Percentiles rank a stretch among this genome's conserved stretches.
These are phyloP conservation scores for Marvania coccoides DNA, from an alignment of 139 green algal genomes.

Conservation along the genomic window DNA sequence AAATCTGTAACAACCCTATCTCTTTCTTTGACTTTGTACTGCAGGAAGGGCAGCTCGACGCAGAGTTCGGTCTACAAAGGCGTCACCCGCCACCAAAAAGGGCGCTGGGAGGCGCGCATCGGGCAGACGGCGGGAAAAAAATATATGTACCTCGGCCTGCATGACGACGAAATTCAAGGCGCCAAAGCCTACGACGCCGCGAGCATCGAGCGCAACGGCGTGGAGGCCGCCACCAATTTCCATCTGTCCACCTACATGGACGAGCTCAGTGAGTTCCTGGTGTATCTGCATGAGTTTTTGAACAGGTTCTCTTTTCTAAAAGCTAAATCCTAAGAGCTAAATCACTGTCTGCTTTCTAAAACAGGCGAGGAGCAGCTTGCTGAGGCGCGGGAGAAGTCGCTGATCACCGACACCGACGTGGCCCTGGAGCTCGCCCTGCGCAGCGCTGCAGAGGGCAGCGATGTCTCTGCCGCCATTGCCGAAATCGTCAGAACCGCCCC, in stretches of 20 bases:
- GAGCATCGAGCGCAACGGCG: slow-evolving; percentile 40
- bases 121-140: slow-evolving; percentile 19
- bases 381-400: background rate
- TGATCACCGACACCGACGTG: background rate
- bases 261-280: slow-evolving; percentile 15
- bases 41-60: slow-evolving; percentile 36
- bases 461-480: background rate
- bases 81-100: slow-evolving; percentile 71
- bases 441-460: background rate
- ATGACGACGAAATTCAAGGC: slow-evolving; percentile 53
- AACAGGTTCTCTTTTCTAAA: too few species aligned
- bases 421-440: background rate
- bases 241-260: slow-evolving; percentile 48
- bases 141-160: slow-evolving; percentile 59
- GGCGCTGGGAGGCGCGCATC: slow-evolving; percentile 65
- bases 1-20: too few species aligned
- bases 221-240: slow-evolving; percentile 70
- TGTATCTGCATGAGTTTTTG: background rate
- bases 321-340: too few species aligned
- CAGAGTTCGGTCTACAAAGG: slow-evolving; percentile 51
- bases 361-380: background rate
- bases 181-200: slow-evolving; percentile 67
- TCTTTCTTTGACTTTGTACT: too few species aligned
- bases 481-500: too few species aligned
- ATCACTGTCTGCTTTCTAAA: background rate